Base-by-base conservation (phyloP, 371 early-diverging fungal species). In the Mucor racemosus region DNA sequence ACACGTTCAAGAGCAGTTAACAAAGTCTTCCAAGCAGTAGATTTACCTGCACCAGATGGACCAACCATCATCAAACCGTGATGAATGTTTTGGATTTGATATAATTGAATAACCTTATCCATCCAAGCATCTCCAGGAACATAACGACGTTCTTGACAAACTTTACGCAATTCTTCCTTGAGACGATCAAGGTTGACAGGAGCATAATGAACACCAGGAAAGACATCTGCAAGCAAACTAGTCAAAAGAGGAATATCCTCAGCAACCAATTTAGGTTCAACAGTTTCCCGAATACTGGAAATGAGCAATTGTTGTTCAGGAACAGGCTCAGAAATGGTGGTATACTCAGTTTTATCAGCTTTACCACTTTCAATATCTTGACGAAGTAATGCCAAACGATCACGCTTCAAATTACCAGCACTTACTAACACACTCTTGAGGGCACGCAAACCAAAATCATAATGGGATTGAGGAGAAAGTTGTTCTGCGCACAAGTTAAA, bases 51-150 rank as follows among this genome's bases (percentile, higher is more conserved):
- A 57, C 99, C 98, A 13, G 97, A 94, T 3, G 96, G 96, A 41
- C 99, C 99, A 3, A 99, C 98, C 95, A 99, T 92, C 99, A 99
- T 99, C 60, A 99, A 68, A 76, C 99, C 99, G 77, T 99, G 99
- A 76, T 98, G 95, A 62, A 99, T 95, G 67, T 92, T 90, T 79
- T 98, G 98, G 66, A 99, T 97, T 73, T 97, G 96, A 72, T 97
- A 94, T 50, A 99, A 84, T 76, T 99, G 99, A 64, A 97, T 85
- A 21, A 98, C 93, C 82, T 99, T 99, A 38, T 96, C 96, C 79
- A 98, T 75, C 98, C 97, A 99, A 34, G 85, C 82, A 42, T 90
- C 91, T 42, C 92, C 94, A 17, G 81, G 77, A 33, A 94, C 92
- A 41, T 94, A 75, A 65, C 88, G 87, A 34, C 90, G 90, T 68